Conservation (phyloP, 805 yeast species). For the Wickerhamomyces ciferrii region DNA sequence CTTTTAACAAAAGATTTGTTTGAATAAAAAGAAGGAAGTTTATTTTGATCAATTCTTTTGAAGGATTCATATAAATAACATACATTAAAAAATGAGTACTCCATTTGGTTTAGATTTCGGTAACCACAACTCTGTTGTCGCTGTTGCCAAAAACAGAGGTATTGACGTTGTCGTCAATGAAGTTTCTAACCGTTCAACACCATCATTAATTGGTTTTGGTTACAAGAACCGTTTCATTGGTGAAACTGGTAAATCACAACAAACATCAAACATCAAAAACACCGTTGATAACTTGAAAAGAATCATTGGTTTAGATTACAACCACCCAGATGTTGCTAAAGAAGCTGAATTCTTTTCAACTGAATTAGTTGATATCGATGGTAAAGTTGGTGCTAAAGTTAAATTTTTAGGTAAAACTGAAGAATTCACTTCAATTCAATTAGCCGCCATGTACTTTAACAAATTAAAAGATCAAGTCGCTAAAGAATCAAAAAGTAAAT, state of each 20-base stretch:
- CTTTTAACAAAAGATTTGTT: not conserved
- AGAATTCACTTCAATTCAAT: conserved; percentile 82
- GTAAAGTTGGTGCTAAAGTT: conserved; percentile 80
- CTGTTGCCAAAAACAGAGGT: conserved; percentile 97
- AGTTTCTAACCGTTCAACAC: conserved; percentile 96
- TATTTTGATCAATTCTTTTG: not conserved
- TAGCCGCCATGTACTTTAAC: conserved; percentile 91
- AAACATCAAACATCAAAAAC: conserved; percentile 93
- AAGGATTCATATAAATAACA: not conserved
- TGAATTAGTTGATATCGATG: conserved; percentile 67
- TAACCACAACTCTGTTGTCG: conserved; percentile 88
- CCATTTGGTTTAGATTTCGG: conserved; percentile 99
- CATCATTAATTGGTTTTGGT: conserved; percentile 90
- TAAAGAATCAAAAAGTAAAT: conserved; percentile 71
- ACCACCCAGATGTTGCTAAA: conserved; percentile 69
- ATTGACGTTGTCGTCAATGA: conserved; percentile 97
- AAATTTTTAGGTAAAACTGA: conserved; percentile 74
- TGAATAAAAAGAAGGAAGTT: not conserved
- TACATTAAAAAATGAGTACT: conserved; percentile 62
- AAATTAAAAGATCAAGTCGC: conserved; percentile 78
- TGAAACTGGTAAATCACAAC: conserved; percentile 94
- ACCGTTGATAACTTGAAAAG: conserved; percentile 95
- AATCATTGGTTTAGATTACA: conserved; percentile 70
- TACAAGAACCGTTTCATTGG: conserved; percentile 86
- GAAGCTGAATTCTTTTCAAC: conserved; percentile 76